A percentile compares a stretch with the other conserved stretches of the same genome.
Evolutionary conservation across 148 eudicot species (phyloP).

Genomic region (Limonium bicolor): DNA sequence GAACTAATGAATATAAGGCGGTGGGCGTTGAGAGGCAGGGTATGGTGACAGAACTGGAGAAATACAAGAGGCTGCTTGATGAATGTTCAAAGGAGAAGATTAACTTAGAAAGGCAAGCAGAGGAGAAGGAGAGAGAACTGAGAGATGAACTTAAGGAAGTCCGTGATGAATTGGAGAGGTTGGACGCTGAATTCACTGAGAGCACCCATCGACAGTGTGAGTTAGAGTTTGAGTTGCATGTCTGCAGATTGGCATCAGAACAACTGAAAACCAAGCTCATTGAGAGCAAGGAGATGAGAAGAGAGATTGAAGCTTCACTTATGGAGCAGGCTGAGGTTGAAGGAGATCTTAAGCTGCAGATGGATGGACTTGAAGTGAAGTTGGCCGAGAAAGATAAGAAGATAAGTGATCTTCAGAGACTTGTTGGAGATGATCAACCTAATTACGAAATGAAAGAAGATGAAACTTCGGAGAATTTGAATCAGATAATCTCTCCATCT

Average conservation of each 20-base stretch:
- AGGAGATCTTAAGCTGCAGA: conserved; percentile 41
- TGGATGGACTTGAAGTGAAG: conserved; percentile 13
- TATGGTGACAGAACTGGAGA: conserved; percentile 19
- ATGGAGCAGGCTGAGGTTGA: conserved; percentile 58
- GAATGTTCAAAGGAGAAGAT: conserved; percentile 12
- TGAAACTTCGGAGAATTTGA: neutral
- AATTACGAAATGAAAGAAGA: neutral
- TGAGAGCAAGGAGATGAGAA: conserved; percentile 32
- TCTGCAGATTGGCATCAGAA: conserved; percentile 53
- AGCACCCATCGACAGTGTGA: conserved; percentile 36
- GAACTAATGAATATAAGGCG: conserved; percentile 8
- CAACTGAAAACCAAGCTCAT: conserved; percentile 30
- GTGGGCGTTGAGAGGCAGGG: conserved; percentile 10
- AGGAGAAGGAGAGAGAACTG: conserved; percentile 12
- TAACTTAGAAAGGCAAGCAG: conserved; percentile 17
- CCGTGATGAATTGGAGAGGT: conserved; percentile 22
- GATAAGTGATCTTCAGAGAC: conserved; percentile 28
- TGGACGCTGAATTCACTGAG: conserved; percentile 47
- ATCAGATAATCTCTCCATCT: neutral
- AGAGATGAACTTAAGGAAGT: conserved; percentile 25
- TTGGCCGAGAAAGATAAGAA: conserved; percentile 25
- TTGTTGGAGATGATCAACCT: neutral
- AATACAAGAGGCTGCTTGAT: conserved; percentile 25
- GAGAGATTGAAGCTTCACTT: conserved; percentile 58
- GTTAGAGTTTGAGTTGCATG: conserved; percentile 54